Evolutionary conservation across 768 basidiomycete genomes (phyloP).

Genomic region (Suillus subalutaceus): DNA sequence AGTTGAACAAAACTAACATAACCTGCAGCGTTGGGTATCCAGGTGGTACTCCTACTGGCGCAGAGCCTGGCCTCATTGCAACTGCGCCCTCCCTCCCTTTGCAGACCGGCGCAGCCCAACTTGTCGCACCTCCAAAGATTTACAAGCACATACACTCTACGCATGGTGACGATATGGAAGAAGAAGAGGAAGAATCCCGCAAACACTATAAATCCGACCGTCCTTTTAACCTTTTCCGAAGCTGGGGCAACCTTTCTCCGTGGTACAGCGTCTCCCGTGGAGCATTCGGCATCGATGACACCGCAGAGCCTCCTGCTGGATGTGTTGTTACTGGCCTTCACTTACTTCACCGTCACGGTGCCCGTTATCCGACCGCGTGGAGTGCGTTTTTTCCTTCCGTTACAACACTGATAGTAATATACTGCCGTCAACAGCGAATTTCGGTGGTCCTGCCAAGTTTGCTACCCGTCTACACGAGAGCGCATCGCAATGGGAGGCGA

Average conservation of each 20-base stretch:
- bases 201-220: constrained; percentile 23
- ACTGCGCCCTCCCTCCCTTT: constrained; percentile 81
- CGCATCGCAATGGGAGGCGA: constrained; percentile 63
- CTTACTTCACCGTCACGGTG: constrained; percentile 82
- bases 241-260: constrained; percentile 85
- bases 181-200: constrained; percentile 28
- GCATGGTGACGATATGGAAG: constrained; percentile 5
- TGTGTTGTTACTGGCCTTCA: constrained; percentile 78
- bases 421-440: constrained; percentile 45
- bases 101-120: constrained; percentile 68
- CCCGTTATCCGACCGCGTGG: constrained; percentile 70
- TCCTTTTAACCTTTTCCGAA: constrained; percentile 67
- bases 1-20: not conserved
- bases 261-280: constrained; percentile 77
- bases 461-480: constrained; percentile 55
- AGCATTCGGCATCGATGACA: constrained; percentile 74
- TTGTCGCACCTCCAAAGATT: constrained; percentile 51
- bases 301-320: constrained; percentile 66
- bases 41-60: constrained; percentile 79
- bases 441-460: constrained; percentile 64
- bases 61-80: constrained; percentile 69
- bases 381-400: constrained; percentile 41
- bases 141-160: constrained; percentile 5
- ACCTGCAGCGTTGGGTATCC: constrained; percentile 62
- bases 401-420: not conserved